Evolutionary conservation across 2,329 filamentous ascomycete genomes (phyloP).

Genomic region (Neobulgaria alba): DNA sequence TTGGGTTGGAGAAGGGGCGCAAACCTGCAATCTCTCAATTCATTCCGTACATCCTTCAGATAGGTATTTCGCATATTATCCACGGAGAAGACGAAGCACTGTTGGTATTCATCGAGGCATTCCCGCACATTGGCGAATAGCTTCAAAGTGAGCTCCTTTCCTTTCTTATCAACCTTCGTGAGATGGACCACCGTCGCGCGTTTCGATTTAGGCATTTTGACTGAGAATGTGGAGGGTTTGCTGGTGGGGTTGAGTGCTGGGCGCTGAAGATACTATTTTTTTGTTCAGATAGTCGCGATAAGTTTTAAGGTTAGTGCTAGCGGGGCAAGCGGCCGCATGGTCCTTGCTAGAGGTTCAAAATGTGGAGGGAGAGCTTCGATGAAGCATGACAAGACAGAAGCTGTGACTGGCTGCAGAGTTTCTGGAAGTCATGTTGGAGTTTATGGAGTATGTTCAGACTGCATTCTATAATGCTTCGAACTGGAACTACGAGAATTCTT

Average conservation of each 20-base stretch:
- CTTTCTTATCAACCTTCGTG: slow-evolving; percentile 87
- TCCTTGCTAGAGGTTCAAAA: not conserved
- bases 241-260: slow-evolving; percentile 2
- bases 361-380: not conserved
- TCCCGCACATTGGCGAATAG: slow-evolving; percentile 86
- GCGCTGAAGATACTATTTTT: slow-evolving; percentile 2
- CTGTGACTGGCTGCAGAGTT: no score
- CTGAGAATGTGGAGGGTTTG: not conserved
- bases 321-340: slow-evolving; percentile 6
- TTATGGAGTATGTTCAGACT: slow-evolving; percentile 94
- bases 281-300: not conserved
- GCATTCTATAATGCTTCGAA: slow-evolving; percentile 79
- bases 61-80: slow-evolving; percentile 99
- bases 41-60: slow-evolving; percentile 79
- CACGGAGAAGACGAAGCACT: slow-evolving; percentile 88
- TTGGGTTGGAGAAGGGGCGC: slow-evolving; percentile 21
- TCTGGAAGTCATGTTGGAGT: slow-evolving; percentile 74
- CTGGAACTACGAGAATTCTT: slow-evolving; percentile 90
- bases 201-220: slow-evolving; percentile 88
- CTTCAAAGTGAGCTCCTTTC: slow-evolving; percentile 76
- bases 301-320: slow-evolving; percentile 12
- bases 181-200: slow-evolving; percentile 82
- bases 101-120: slow-evolving; percentile 73
- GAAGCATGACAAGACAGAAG: no score
- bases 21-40: slow-evolving; percentile 78